Evolutionary conservation across 2,329 filamentous ascomycete species (phyloP), one percentile per base, ranked within the genome.

Genomic region (Verticillium klebahnii): DNA sequence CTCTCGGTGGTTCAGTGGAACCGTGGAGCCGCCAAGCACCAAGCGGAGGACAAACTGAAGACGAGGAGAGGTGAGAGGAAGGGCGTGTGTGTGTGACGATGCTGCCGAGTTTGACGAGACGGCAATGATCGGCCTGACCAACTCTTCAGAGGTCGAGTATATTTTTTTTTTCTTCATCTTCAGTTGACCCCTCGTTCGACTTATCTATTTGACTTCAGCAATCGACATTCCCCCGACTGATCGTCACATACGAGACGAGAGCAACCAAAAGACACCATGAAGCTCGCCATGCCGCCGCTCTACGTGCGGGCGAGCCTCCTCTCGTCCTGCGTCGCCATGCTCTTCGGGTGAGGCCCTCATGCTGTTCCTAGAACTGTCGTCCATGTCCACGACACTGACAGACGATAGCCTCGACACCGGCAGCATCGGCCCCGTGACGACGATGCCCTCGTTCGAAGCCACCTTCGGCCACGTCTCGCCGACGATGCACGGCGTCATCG

Each of bases 401-500:
- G 12, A 8, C 7, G 25, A 5, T 23, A 68, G 71, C 57, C 68
- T 72, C 52, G 74, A 77, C 45, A 76, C 84, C 0, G 83, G 84
- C 11, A 82, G 78, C 31, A 85, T 88, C 59, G 85, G 86, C 1
- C 81, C 85, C 4, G 79, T 88, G 0, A 88, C 85, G 0, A 78
- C 80, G 2, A 88, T 88, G 85, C 67, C 75, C 0, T 72, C 75
- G 17, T 88, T 85, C 69, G 74, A 73, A 11, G 61, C 72, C 2
- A 76, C 77, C 3, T 82, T 87, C 66, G 85, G 85, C 3, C 71
- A 75, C 15, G 78, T 84, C 55, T 83, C 82, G 1, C 76, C 85
- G 0, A 82, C 81, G 0, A 68, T 87, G 1, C 85, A 85, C 65
- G 86, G 86, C 0, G 73, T 87, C 2, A 79, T 86, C 7, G 85